Base-by-base conservation (phyloP, 2,329 filamentous ascomycete species). In the Neonectria ditissima region DNA sequence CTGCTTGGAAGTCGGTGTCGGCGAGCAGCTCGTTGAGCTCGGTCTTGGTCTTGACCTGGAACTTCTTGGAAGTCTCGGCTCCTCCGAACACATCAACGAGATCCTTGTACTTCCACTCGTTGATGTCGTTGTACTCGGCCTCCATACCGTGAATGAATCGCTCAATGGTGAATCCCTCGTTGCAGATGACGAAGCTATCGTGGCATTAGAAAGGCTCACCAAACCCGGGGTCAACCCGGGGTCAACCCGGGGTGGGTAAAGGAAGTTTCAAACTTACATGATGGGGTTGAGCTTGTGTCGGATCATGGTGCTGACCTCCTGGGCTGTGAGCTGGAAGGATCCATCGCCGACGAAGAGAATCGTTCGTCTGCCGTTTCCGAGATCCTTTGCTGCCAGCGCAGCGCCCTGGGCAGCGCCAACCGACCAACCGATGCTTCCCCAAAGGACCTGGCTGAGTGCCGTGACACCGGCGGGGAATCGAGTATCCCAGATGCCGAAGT, bases 321-420 rank as follows among this genome's bases (percentile, higher is more conserved):
- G 93, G 0, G 87, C 90, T 0, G 93, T 97, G 62, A 97, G 84
- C 77, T 97, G 93, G 78, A 97, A 90, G 61, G 90, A 93, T 28
- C 94, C 94, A 73, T 97, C 94, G 24, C 94, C 94, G n/a, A 94
- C 92, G 74, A 97, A 94, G 39, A 97, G 83, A 48, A 97, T 90
- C 0, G 91, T 93, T 63, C 94, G 84, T 26, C 88, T 81, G 54
- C 87, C 82, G 34, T 78, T 77, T 5, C 81, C 82, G 39, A 80
- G 79, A 74, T 96, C 93, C 71, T 89, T 89, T 0, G 89, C 87
- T 1, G 92, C 94, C 11, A 96, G 83, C 1, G 91, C 92, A 18
- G 92, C 93, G 34, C 86, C 86, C 71, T 88, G 86, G 34, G 81
- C 82, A 20, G 86, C 86, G 62, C 85, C 85, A 18, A 88, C 84